Base-by-base conservation (phyloP, 208 protist species). In the Eutreptiella sp. region DNA sequence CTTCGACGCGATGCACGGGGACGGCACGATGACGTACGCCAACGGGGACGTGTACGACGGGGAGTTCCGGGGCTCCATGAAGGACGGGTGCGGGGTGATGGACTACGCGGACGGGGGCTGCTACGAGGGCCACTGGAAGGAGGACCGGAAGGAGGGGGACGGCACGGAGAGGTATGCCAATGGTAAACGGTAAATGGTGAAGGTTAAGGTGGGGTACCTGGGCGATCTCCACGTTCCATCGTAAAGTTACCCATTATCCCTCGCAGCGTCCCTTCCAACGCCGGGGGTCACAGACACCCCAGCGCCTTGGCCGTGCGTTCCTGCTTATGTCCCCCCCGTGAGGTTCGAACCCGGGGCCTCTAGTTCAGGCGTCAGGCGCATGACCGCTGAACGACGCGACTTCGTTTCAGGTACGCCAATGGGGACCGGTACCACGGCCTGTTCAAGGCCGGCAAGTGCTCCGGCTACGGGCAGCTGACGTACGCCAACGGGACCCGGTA, bases 1-100 rank as follows among this genome's bases (percentile, higher is more conserved):
- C 3, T 41, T 68, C 3, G 76, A 92, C 64, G 66, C 57, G 2
- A 78, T 90, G 16, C 36, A 80, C 2, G 88, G 88, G 9, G 66
- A 79, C n/a, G 88, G 85, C 11, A 75, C 64, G 27, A 77, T 90
- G 74, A 55, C 62, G 46, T 84, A 77, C 63, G 65, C 57, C 27
- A 77, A 80, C 46, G 70, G 73, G 21, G 65, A 77, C 45, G 38
- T 72, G 1, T 83, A 83, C 55, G 67, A 77, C 41, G 77, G 77
- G 36, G 61, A 76, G 58, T 92, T 85, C 79, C 74, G 72, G 21
- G 76, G 85, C 58, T 80, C 79, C n/a, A 67, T 85, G 52, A 84
- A 85, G 3, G 63, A 94, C 43, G 88, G 88, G 21, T 63, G 77
- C 28, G 88, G 88, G n/a, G n/a, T n/a, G n/a, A n/a, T n/a, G n/a